phyloP scores from a whole-genome alignment of 768 basidiomycete genomes.

The Suillus sp. region DNA sequence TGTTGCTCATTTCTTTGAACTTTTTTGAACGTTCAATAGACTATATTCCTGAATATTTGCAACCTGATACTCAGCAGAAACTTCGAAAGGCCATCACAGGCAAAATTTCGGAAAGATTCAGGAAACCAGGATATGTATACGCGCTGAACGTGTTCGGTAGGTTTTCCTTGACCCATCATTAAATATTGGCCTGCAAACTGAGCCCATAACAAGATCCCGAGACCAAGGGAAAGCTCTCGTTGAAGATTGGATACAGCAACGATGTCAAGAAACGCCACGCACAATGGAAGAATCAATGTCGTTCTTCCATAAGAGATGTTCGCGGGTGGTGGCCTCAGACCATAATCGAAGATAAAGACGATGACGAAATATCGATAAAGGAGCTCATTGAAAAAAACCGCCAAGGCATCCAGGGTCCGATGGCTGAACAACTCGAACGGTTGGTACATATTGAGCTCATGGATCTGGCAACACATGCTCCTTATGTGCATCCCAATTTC shows the following conservation, averaged over 20 bases:
- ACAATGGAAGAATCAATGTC: constrained; percentile 81
- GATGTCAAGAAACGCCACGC: constrained; percentile 73
- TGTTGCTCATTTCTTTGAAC: constrained; percentile 5
- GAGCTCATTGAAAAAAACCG: constrained; percentile 65
- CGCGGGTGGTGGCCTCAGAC: constrained; percentile 74
- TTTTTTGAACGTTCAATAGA: constrained; percentile 40
- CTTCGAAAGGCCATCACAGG: constrained; percentile 56
- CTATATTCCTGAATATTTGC: constrained; percentile 71
- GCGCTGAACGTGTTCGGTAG: constrained; percentile 55
- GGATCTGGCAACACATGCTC: constrained; percentile 59
- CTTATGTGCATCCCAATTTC: constrained; percentile 60
- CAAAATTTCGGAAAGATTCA: constrained; percentile 55
- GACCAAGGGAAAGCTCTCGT: constrained; percentile 46
- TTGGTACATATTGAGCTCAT: constrained; percentile 80
- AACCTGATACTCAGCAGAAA: constrained; percentile 57
- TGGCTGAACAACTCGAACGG: constrained; percentile 74
- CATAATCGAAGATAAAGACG: constrained; percentile 39
- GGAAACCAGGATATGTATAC: constrained; percentile 86
- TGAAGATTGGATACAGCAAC: constrained; percentile 79
- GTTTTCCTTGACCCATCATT: constrained; percentile 14
- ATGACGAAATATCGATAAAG: constrained; percentile 38
- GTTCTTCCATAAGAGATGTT: constrained; percentile 69
- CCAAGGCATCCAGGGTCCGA: constrained; percentile 60
- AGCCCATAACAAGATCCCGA: constrained; percentile 28
- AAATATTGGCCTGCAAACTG: neutral